Base-by-base conservation (phyloP, 345 rosid genomes). In the Gossypium arboreum region DNA sequence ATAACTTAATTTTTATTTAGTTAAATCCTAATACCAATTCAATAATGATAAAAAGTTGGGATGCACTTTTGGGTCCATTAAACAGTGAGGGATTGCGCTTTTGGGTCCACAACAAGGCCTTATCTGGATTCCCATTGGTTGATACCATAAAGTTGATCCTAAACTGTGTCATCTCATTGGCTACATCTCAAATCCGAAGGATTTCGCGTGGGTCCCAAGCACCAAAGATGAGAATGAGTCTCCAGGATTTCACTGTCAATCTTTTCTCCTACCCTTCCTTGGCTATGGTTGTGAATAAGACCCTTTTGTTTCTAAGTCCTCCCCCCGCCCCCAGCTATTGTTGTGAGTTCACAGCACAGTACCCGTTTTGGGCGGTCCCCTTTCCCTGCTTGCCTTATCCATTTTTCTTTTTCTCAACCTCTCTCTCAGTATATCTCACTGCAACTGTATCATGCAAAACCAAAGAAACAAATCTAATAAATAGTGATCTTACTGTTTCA, bases 41-140 rank as follows among this genome's bases (percentile, higher is more conserved):
- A 3, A 27, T 27, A 29, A 29, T 29, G 4, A 29, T 29, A 29
- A 29, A 4, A 29, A 4, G 39, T 57, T 48, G 4, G 15, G 54
- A 57, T 41, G 85, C 69, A 77, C 85, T 81, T 85, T 81, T 75
- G 20, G 70, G 77, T n/a, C 13, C 60, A 64, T 39, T 43, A 16
- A n/a, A 9, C 3, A 22, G 24, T 73, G 61, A 61, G 41, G 12
- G 51, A 3, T 39, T 76, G 75, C 65, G 18, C 85, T 85, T 83
- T 85, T 68, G 82, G 79, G 78, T 68, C 87, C 85, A 81, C 22
- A 13, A 50, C 13, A 39, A 75, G 71, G 87, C 90, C 95, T 94
- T 91, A 94, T 91, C 98, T 86, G 34, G 62, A 72, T 47, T 84
- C 1, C 79, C 0, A 90, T 94, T 91, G 95, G 98, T 54, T 29